phyloP scores from a whole-genome alignment of 2,329 filamentous ascomycete species.

The Zarea fungicola region DNA sequence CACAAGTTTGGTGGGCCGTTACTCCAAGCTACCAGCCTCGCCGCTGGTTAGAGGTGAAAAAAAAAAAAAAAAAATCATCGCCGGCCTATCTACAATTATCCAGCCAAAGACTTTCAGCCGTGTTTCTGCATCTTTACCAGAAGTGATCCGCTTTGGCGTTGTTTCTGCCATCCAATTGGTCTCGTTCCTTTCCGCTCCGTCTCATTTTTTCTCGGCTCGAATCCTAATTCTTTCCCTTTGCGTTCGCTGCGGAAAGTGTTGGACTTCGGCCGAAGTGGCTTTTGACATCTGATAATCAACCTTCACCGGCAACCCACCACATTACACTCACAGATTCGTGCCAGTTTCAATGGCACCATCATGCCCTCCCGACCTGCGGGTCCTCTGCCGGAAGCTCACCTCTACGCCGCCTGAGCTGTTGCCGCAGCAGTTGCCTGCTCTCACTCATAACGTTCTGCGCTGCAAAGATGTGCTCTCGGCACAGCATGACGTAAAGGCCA shows the following conservation, averaged over 20 bases:
- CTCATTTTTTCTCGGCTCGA: background rate
- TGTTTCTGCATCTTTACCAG: background rate
- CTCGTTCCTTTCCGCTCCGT: background rate
- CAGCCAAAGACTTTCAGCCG: constrained; percentile 1
- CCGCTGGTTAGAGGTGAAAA: too few species aligned
- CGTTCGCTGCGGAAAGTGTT: background rate
- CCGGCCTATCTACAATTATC: background rate
- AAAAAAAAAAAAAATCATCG: constrained; percentile 21
- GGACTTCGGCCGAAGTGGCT: background rate
- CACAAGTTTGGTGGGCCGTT: too few species aligned
- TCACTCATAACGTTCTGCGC: constrained; percentile 56
- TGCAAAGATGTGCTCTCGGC: constrained; percentile 59
- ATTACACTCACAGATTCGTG: background rate
- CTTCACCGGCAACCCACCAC: background rate
- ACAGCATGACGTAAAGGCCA: constrained; percentile 54
- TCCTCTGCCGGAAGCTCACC: constrained; percentile 64
- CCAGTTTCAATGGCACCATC: constrained; percentile 26
- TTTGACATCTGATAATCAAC: constrained; percentile 3
- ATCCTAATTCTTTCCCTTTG: background rate
- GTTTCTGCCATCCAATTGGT: background rate
- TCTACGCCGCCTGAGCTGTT: constrained; percentile 69
- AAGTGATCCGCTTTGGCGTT: background rate
- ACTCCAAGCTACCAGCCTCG: too few species aligned
- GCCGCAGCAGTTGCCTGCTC: constrained; percentile 64
- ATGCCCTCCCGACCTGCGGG: constrained; percentile 53